Percentiles rank a stretch among this genome's conserved stretches.
Evolutionary conservation across 73 alveolate genomes (phyloP).

Genomic region (Uronychia setigera): DNA sequence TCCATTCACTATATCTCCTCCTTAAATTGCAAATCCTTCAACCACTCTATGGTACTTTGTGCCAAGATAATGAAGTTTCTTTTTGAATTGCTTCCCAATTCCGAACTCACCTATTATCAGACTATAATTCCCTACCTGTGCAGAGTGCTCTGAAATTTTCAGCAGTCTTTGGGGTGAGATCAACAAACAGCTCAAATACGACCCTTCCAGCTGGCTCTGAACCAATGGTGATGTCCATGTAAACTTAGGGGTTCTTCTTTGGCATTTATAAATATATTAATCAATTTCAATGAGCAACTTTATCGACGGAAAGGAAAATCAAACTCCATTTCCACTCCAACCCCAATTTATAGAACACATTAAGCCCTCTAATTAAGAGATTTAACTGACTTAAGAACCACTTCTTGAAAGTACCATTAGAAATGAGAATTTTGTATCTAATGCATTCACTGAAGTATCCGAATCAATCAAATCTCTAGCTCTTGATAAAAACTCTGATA

Average conservation of each 20-base stretch:
- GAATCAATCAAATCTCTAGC: too few relatives aligned
- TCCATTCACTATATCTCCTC: slow-evolving; percentile 87
- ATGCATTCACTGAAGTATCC: too few relatives aligned
- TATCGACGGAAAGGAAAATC: too few relatives aligned
- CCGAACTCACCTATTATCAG: slow-evolving; percentile 61
- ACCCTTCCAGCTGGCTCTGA: slow-evolving; percentile 90
- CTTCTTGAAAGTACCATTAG: too few relatives aligned
- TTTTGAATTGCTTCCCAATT: slow-evolving; percentile 79
- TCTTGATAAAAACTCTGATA: too few relatives aligned
- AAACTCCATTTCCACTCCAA: too few relatives aligned
- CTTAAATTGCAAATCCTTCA: slow-evolving; percentile 86
- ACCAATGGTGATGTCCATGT: slow-evolving; percentile 83
- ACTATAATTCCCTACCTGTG: slow-evolving; percentile 67
- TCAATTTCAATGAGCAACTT: too few relatives aligned
- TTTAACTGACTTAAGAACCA: too few relatives aligned
- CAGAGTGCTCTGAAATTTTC: slow-evolving; percentile 94
- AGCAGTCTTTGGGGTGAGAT: slow-evolving; percentile 91
- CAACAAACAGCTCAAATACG: slow-evolving; percentile 88
- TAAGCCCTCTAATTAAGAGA: too few relatives aligned
- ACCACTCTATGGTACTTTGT: slow-evolving; percentile 83
- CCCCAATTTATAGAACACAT: too few relatives aligned
- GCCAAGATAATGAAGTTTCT: slow-evolving; percentile 88
- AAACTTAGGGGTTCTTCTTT: slow-evolving; percentile 75
- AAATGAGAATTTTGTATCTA: too few relatives aligned
- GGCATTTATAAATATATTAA: slow-evolving; percentile 39